A percentile compares a stretch with the other conserved stretches of the same genome.
Conservation (phyloP, 2,329 filamentous ascomycete species). For the Cryphonectria japonica region DNA sequence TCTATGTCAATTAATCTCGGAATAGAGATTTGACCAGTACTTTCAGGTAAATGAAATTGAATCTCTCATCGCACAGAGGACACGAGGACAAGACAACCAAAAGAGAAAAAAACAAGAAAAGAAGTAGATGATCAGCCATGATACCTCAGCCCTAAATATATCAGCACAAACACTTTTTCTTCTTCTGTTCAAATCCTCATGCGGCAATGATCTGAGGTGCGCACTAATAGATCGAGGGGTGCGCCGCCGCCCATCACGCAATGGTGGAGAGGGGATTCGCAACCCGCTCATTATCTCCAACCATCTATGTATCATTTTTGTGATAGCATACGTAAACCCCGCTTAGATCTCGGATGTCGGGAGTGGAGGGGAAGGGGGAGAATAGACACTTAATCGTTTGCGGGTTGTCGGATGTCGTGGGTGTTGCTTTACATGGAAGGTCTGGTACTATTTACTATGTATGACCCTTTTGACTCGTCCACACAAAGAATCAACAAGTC, state of each 20-base stretch:
- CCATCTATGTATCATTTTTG: not conserved
- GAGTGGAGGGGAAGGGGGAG: not conserved
- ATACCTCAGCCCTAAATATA: not conserved
- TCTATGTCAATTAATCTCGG: not conserved
- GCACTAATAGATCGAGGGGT: not conserved
- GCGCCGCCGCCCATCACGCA: conserved; percentile 16
- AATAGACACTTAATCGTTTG: not conserved
- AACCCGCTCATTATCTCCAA: conserved; percentile 14
- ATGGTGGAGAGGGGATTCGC: conserved; percentile 23
- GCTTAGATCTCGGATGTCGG: not conserved
- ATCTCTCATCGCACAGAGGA: not conserved
- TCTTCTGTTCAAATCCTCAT: not conserved
- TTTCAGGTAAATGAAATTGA: not conserved
- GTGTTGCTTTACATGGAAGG: conserved; percentile 7
- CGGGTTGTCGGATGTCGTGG: conserved; percentile 19
- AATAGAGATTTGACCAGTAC: not conserved
- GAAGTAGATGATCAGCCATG: not conserved
- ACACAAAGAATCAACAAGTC: not conserved
- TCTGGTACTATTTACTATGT: not conserved
- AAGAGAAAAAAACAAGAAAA: not conserved
- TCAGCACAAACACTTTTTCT: not conserved
- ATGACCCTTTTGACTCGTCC: not conserved
- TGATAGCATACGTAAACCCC: not conserved
- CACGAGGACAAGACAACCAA: too few relatives aligned
- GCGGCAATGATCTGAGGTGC: not conserved